These are phyloP conservation scores for Rhododendron mucronatum DNA, from an alignment of 148 eudicot species.

Conservation along the genomic window DNA sequence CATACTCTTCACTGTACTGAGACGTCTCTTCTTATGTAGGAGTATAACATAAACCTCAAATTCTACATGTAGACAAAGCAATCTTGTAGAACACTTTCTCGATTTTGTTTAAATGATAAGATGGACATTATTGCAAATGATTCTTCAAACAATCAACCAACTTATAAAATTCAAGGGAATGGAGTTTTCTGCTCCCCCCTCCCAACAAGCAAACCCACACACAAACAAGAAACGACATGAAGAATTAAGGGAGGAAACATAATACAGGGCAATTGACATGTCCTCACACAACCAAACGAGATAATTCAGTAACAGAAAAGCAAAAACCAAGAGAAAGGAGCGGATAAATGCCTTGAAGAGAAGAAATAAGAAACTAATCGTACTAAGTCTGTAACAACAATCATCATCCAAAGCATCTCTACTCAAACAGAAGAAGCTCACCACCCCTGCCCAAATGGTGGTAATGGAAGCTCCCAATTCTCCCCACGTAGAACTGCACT, in stretches of 20 bases:
- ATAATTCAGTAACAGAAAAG: neutral
- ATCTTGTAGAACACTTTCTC: neutral
- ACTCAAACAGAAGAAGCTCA: conserved; percentile 30
- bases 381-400: neutral
- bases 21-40: neutral
- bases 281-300: neutral
- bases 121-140: neutral
- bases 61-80: neutral
- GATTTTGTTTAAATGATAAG: neutral
- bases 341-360: neutral
- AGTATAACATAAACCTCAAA: neutral
- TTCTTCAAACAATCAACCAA: neutral
- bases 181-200: neutral
- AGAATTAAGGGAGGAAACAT: neutral
- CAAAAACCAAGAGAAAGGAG: neutral
- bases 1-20: neutral
- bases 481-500: conserved; percentile 88
- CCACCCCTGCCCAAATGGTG: conserved; percentile 98
- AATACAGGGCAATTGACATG: neutral
- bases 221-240: neutral
- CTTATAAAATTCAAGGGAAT: neutral
- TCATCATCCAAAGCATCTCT: neutral
- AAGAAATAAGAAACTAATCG: neutral
- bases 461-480: conserved; percentile 82
- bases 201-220: neutral